Conservation (phyloP, 1,284 basidiomycete genomes). For the Papiliotrema laurentii region DNA sequence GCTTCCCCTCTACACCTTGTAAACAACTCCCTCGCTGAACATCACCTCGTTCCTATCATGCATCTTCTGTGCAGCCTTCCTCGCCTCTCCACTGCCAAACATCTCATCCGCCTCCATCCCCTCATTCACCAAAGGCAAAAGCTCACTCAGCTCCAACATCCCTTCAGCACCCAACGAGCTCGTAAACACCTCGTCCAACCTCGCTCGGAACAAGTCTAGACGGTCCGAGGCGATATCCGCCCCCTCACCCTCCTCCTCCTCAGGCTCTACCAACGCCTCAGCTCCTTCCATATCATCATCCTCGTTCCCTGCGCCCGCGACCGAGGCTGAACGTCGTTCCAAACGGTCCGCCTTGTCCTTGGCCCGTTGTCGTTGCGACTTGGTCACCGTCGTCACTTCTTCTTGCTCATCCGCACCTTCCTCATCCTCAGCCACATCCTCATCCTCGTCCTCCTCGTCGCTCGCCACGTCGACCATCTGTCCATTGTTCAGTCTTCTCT, state of each 20-base stretch:
- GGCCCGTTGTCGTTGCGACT: constrained; percentile 38
- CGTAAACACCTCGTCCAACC: constrained; percentile 66
- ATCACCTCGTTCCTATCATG: constrained; percentile 78
- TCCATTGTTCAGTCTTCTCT: constrained; percentile 71
- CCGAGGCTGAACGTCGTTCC: too few species aligned
- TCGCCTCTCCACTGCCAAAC: constrained; percentile 78
- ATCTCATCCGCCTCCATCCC: constrained; percentile 64
- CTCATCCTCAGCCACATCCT: constrained; percentile 52
- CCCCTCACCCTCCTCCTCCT: constrained; percentile 52
- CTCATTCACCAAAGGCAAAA: constrained; percentile 74
- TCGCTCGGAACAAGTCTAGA: constrained; percentile 68
- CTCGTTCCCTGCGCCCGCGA: constrained; percentile 42
- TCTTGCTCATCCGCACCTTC: constrained; percentile 16
- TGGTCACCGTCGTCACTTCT: constrained; percentile 21
- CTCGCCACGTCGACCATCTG: constrained; percentile 53
- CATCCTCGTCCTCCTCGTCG: constrained; percentile 54
- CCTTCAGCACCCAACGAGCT: constrained; percentile 65
- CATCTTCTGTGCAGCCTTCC: constrained; percentile 70
- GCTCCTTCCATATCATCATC: constrained; percentile 61
- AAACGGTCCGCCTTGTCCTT: constrained; percentile 49
- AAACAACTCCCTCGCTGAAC: constrained; percentile 72
- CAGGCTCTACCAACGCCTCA: constrained; percentile 47
- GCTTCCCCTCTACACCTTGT: constrained; percentile 41
- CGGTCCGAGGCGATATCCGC: constrained; percentile 47
- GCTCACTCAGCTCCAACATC: constrained; percentile 62